Evolutionary conservation across 139 green algal genomes (phyloP).

Genomic region (Volvox africanus): DNA sequence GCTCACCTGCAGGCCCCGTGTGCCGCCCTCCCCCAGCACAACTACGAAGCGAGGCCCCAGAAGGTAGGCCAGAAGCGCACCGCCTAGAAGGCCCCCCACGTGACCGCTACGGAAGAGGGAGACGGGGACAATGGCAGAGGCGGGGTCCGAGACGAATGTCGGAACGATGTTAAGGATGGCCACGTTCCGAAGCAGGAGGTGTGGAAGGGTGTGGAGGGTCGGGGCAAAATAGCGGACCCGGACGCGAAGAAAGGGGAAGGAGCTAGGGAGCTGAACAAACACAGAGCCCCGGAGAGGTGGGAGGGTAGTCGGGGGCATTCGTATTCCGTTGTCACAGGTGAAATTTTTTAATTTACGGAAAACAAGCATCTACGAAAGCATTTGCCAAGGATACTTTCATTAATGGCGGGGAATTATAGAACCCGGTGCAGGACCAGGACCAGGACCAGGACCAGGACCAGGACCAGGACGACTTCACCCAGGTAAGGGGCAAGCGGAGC

Average conservation of each 20-base stretch:
- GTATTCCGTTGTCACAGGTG: too few species aligned
- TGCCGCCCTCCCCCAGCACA: neutral
- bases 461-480: neutral
- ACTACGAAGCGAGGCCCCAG: conserved; percentile 64
- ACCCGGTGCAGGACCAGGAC: neutral
- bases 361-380: too few species aligned
- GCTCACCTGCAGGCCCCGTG: neutral
- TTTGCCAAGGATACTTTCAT: neutral
- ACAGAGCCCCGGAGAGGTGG: neutral
- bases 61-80: conserved; percentile 57
- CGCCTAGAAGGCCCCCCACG: conserved; percentile 70
- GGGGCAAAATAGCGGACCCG: neutral
- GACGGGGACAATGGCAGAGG: neutral
- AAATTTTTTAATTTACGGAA: too few species aligned
- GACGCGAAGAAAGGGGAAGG: neutral
- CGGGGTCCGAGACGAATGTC: too few species aligned
- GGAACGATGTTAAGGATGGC: too few species aligned
- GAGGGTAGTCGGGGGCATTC: too few species aligned
- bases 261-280: neutral
- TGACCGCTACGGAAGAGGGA: conserved; percentile 64
- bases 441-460: neutral
- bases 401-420: neutral
- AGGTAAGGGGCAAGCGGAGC: neutral
- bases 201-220: neutral
- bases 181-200: neutral